Evolutionary conservation across 305 asterid species (phyloP).

Genomic region (Ilex paraguariensis): DNA sequence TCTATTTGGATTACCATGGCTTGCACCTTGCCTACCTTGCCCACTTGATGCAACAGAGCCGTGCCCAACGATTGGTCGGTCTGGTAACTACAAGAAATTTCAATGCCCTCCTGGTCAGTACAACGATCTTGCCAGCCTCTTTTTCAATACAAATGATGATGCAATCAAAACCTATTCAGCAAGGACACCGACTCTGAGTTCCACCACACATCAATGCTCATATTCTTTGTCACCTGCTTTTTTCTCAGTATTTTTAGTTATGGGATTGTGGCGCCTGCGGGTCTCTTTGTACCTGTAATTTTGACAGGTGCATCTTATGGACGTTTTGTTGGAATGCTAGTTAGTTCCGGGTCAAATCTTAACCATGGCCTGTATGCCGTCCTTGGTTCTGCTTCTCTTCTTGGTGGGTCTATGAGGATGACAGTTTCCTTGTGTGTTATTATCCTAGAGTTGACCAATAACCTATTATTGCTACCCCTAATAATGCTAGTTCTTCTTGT

Average conservation of each 20-base stretch:
- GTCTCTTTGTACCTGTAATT: slow-evolving; percentile 86
- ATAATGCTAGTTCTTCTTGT: slow-evolving; percentile 86
- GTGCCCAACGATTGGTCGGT: slow-evolving; percentile 94
- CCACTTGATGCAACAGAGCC: slow-evolving; percentile 77
- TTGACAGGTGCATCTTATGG: slow-evolving; percentile 97
- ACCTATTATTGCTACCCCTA: slow-evolving; percentile 72
- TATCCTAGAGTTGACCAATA: slow-evolving; percentile 72
- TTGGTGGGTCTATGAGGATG: slow-evolving; percentile 93
- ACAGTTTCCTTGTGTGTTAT: slow-evolving; percentile 91
- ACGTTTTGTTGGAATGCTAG: slow-evolving; percentile 70
- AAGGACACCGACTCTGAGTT: slow-evolving; percentile 77
- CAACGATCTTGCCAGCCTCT: slow-evolving; percentile 93
- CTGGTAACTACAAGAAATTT: slow-evolving; percentile 91
- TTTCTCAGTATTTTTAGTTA: slow-evolving; percentile 75
- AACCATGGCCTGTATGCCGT: slow-evolving; percentile 95
- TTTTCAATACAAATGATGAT: slow-evolving; percentile 88
- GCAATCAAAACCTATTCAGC: slow-evolving; percentile 95
- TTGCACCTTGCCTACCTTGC: slow-evolving; percentile 74
- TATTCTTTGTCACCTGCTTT: slow-evolving; percentile 71
- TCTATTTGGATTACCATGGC: slow-evolving; percentile 90
- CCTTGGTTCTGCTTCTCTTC: slow-evolving; percentile 87
- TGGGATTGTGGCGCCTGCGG: slow-evolving; percentile 85
- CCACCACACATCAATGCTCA: slow-evolving; percentile 58
- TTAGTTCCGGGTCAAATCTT: slow-evolving; percentile 58
- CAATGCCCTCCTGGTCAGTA: slow-evolving; percentile 87